Percentiles rank a stretch among this genome's conserved stretches.
phyloP scores from a whole-genome alignment of 2,329 filamentous ascomycete species.

The Calonectria montana region DNA sequence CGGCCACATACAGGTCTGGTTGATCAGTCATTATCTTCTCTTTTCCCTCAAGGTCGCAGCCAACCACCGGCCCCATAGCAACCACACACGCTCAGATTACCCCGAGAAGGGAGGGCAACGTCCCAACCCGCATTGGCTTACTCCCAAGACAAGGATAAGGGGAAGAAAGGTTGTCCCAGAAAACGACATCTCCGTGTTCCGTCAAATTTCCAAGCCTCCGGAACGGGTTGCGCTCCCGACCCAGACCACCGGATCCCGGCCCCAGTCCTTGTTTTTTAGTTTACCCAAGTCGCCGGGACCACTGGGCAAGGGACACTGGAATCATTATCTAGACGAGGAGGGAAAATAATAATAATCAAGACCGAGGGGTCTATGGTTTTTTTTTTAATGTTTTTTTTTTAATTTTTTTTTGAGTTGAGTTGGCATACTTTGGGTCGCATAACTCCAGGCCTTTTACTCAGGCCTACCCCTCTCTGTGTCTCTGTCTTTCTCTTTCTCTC shows the following conservation, averaged over 20 bases:
- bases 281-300: conserved; percentile 39
- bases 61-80: background rate
- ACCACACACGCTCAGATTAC: conserved; percentile 6
- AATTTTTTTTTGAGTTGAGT: background rate
- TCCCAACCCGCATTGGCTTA: background rate
- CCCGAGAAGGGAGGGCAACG: background rate
- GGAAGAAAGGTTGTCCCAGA: background rate
- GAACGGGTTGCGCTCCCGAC: conserved; percentile 35
- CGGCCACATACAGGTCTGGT: background rate
- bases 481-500: background rate
- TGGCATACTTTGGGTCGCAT: background rate
- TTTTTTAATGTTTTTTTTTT: background rate
- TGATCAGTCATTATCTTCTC: background rate
- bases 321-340: background rate
- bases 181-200: conserved; percentile 1
- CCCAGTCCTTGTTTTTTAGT: conserved; percentile 36
- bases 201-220: conserved; percentile 33
- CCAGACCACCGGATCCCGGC: conserved; percentile 41
- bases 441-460: background rate
- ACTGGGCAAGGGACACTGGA: conserved; percentile 6
- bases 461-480: background rate
- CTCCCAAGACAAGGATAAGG: background rate
- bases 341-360: background rate
- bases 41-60: background rate
- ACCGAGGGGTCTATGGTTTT: background rate